Evolutionary conservation across 805 yeast species (phyloP), one percentile per base, ranked within the genome.

Genomic region (Naumovozyma baii): DNA sequence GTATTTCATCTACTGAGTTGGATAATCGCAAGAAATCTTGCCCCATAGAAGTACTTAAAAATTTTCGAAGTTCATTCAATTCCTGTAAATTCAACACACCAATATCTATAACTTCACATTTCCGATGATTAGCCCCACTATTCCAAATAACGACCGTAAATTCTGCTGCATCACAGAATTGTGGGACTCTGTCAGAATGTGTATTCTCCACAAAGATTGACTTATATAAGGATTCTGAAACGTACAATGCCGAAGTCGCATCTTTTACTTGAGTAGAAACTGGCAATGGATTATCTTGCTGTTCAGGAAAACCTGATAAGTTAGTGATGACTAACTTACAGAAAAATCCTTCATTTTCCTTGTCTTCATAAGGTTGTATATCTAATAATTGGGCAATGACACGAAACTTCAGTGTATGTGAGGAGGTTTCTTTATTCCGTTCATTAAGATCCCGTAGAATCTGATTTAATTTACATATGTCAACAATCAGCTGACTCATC

Each of bases 81-180:
- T 51, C 55, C 3, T 32, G 31, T 28, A 42, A 9, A 3, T 40
- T 35, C 17, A 52, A 13, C 2, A 18, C 18, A 3, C 39, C 33
- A 8, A 52, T 31, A 17, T 49, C 49, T 8, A 53, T 25, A 5
- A 40, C 37, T 38, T 52, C 55, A 39, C 46, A 40, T 18, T 25
- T 36, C 16, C 18, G 19, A 13, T 22, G 26, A 8, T 35, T 14
- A 18, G 36, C 5, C 13, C 31, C 31, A 14, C 13, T 17, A 16
- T 35, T 32, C 43, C 50, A 43, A 3, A 42, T 32, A 2, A 44
- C 43, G 2, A 49, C 30, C 12, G 39, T 38, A 7, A 52, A 28
- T 30, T 46, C 49, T 16, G 50, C 32, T n/a, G 48, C 42, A 31
- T 43, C 51, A 18, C 52, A 51, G 5, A 22, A 33, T 34, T 45